A percentile compares a stretch with the other conserved stretches of the same genome.
Evolutionary conservation across 177 flowering plant genomes (phyloP).

Genomic region (Vitis hybrid): DNA sequence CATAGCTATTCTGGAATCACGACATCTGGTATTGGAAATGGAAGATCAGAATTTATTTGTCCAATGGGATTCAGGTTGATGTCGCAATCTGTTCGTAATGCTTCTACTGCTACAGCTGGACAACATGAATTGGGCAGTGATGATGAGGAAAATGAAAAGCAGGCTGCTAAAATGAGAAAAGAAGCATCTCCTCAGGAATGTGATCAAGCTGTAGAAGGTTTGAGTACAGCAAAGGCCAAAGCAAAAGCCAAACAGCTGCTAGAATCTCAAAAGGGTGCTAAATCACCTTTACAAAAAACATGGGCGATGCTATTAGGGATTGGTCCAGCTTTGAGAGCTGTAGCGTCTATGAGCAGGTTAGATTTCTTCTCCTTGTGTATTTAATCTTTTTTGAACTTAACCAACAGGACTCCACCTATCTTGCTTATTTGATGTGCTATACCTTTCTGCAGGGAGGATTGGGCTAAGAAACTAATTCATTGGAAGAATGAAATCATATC

Average conservation of each 20-base stretch:
- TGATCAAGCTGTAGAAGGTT: constrained; percentile 84
- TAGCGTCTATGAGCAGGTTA: constrained; percentile 96
- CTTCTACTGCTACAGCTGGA: constrained; percentile 64
- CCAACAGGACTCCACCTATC: background rate
- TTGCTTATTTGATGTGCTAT: background rate
- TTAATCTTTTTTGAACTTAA: background rate
- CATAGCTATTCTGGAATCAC: constrained; percentile 13
- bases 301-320: constrained; percentile 74
- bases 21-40: constrained; percentile 15
- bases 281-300: constrained; percentile 33
- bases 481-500: constrained; percentile 79
- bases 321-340: constrained; percentile 85
- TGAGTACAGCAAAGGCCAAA: constrained; percentile 76
- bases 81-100: constrained; percentile 37
- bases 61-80: constrained; percentile 36
- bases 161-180: constrained; percentile 42
- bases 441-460: constrained; percentile 66
- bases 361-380: background rate
- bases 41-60: constrained; percentile 21
- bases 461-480: constrained; percentile 75
- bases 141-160: constrained; percentile 48
- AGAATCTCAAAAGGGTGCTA: constrained; percentile 49
- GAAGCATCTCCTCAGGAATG: constrained; percentile 94
- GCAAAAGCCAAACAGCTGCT: constrained; percentile 66
- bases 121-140: constrained; percentile 44